Base-by-base conservation (phyloP, 1,139 yeast species). In the Debaryomyces sp. region DNA sequence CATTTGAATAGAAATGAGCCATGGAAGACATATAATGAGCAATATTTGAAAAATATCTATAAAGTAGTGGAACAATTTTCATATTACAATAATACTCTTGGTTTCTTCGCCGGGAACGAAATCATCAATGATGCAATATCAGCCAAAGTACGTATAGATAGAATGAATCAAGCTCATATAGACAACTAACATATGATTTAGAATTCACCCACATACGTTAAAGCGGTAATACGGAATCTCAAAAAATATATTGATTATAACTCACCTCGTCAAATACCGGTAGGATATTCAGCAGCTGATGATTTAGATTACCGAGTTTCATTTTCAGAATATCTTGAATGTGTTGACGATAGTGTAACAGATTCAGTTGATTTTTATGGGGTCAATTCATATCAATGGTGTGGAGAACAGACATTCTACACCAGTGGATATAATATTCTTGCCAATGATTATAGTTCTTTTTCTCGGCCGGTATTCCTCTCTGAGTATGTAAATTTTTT, bases 321-420 rank as follows among this genome's bases (percentile, higher is more conserved):
- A 0, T 73, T 91, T 47, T 89, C 97, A 3, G 78, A 83, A 52
- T 94, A 90, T 63, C 78, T 94, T 54, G 94, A 88, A 61, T 94
- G 98, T 62, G 75, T 80, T 15, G 80, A 81, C 37, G 84, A 81
- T 13, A 77, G 76, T n/a, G 68, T 76, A 0, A 63, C 66, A 12
- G 85, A 87, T 44, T 70, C 86, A 1, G 89, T 90, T 27, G 99
- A 94, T 64, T 94, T 94, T 63, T 92, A 90, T 68, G 99, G 99
- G 5, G 92, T 94, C 47, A 94, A 94, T 66, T 86, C 96, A 0
- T 94, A 94, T 66, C 96, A 91, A 64, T 94, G 99, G 99, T 94
- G 99, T 71, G 99, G 99, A 5, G 80, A 82, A 43, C 94, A 89
- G 59, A 85, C 95, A 3, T 88, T 89, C 66, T 71, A 82, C 51